Base-by-base conservation (phyloP, 257 asterid genomes). In the Jasminum sambac region DNA sequence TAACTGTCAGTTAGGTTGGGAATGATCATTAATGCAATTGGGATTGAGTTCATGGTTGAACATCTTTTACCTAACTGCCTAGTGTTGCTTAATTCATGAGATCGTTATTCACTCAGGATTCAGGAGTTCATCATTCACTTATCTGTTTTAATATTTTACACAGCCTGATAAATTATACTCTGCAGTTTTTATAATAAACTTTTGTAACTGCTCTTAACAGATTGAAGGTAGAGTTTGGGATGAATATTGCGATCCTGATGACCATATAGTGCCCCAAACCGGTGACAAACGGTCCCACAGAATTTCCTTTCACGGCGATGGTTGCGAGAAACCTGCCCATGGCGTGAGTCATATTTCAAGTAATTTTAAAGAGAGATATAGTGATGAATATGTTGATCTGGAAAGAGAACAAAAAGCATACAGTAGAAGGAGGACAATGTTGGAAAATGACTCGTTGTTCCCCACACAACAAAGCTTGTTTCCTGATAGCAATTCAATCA, bases 191-290 rank as follows among this genome's bases (percentile, higher is more conserved):
- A 70, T 76, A 6, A 8, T 83, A 86, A 85, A 84, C 75, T 80
- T 80, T 70, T 64, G 74, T 80, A 76, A 80, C 76, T 75, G 81
- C 75, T 85, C 55, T 75, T 80, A 86, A 71, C 96, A 90, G 97
- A 81, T 90, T 41, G 96, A 84, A 79, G 95, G 85, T 77, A 77
- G 77, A 16, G 78, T 26, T 70, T 87, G 97, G 97, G 88, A 87
- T 77, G 92, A 90, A 57, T 64, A 87, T 76, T 81, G 83, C 72
- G 83, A 36, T 67, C 79, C 75, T 62, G 95, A 85, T 69, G 96
- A 90, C 76, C 96, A 88, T 84, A 83, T 85, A 81, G 97, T 91
- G 36, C 92, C 96, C 40, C 81, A 73, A 70, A 81, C 89, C 40
- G 61, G 73, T 72, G 74, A 44, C 39, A 79, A 39, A 59, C 79